Evolutionary conservation across 2,329 filamentous ascomycete genomes (phyloP), one percentile per base, ranked within the genome.

Genomic region (Alternaria sp.): DNA sequence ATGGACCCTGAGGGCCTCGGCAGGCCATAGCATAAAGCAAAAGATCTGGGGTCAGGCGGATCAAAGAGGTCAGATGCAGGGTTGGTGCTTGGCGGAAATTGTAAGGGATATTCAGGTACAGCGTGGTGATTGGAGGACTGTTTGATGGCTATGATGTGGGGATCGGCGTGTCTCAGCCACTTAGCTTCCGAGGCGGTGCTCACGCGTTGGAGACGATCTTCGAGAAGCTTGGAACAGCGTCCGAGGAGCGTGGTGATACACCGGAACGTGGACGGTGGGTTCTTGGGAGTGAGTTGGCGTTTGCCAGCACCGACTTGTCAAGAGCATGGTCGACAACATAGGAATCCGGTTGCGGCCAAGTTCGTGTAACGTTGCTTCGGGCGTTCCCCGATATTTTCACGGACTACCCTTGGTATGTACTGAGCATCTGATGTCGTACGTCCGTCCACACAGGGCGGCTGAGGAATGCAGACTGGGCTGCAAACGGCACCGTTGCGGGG

Each of bases 81-180:
- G 72, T 64, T 52, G 46, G n/a, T 36, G 28, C 57, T 51, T 60
- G 61, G 61, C 45, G 15, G 49, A 36, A 55, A 26, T 40, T 54
- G 50, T 47, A 40, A 62, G 55, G 51, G 26, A 47, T 47, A 65
- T 60, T 69, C 75, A 79, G 77, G 77, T 77, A 79, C 77, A 56
- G 25, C 13, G 12, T 13, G 23, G 36, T 75, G 70, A 77, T 78
- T 78, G 70, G 76, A n/a, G 44, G 52, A n/a, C 12, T 8, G 44
- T 65, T 66, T 66, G 62, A 62, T 54, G 46, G 50, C 59, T 64
- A 77, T 76, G 74, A 77, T 77, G 74, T 64, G 47, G 66, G 61
- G 71, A 75, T 77, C 72, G 68, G 67, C 71, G 58, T 52, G 43
- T 28, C 23, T 32, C 57, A 63, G 69, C 69, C 73, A 76, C 69